A percentile compares a stretch with the other conserved stretches of the same genome.
These are phyloP conservation scores for Penicillium sumatraense DNA, from an alignment of 2,329 filamentous ascomycete genomes.

Conservation along the genomic window DNA sequence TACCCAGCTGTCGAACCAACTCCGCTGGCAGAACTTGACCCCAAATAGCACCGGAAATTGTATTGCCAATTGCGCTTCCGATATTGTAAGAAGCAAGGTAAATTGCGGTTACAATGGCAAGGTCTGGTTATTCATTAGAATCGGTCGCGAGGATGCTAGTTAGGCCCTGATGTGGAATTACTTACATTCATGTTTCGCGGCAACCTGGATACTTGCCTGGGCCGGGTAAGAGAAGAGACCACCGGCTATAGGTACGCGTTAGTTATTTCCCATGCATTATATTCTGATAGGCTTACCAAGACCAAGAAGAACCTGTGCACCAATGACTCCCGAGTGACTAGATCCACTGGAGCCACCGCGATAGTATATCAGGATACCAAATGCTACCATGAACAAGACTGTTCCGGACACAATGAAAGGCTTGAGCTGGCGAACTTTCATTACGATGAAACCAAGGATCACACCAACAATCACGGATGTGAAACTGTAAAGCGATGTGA, in stretches of 20 bases:
- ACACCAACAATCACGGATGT: slow-evolving; percentile 62
- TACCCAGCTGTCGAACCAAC: slow-evolving; percentile 47
- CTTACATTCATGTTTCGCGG: slow-evolving; percentile 53
- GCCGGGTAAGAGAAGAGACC: slow-evolving; percentile 64
- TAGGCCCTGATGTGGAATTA: neutral
- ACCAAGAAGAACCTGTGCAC: slow-evolving; percentile 65
- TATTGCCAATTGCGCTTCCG: slow-evolving; percentile 64
- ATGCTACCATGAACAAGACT: slow-evolving; percentile 66
- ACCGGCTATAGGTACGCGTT: slow-evolving; percentile 45
- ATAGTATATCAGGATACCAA: slow-evolving; percentile 67
- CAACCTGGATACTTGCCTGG: slow-evolving; percentile 57
- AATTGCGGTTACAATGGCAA: slow-evolving; percentile 67
- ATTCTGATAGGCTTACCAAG: slow-evolving; percentile 35
- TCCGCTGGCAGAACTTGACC: slow-evolving; percentile 59
- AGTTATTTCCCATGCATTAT: neutral
- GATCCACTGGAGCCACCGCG: slow-evolving; percentile 56
- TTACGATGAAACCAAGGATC: slow-evolving; percentile 61
- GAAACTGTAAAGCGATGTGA: slow-evolving; percentile 64
- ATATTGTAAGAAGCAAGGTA: slow-evolving; percentile 68
- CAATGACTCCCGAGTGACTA: slow-evolving; percentile 61
- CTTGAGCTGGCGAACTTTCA: slow-evolving; percentile 64
- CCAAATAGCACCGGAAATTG: slow-evolving; percentile 67
- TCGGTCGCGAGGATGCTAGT: neutral
- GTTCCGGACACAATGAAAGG: slow-evolving; percentile 67
- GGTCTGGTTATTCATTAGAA: slow-evolving; percentile 37